Conservation (phyloP, 139 green algal species). For the Picochlorum costavermella region DNA sequence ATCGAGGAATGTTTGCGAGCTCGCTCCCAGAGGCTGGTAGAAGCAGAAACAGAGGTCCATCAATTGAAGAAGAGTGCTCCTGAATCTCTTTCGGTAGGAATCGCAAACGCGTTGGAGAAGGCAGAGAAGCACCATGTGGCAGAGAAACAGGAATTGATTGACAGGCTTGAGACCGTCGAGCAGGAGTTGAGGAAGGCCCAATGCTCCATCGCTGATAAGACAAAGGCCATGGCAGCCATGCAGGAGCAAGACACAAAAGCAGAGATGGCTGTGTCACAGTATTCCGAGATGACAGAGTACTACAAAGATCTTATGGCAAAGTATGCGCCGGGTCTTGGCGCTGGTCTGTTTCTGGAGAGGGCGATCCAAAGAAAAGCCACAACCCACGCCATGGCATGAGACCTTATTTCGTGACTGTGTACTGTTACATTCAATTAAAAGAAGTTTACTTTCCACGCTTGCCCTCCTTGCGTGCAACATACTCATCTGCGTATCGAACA, state of each 20-base stretch:
- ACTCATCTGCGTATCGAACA: constrained; percentile 82
- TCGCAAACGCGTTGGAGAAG: not conserved
- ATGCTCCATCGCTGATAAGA: not conserved
- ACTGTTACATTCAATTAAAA: not conserved
- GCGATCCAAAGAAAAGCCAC: constrained; percentile 28
- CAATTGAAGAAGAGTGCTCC: no score
- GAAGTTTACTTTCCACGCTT: constrained; percentile 73
- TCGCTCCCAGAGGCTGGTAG: no score
- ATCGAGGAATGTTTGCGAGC: no score
- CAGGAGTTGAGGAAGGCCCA: not conserved
- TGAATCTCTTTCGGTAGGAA: not conserved
- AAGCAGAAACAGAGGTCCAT: no score
- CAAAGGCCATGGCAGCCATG: not conserved
- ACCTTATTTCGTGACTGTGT: not conserved
- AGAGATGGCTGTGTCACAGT: constrained; percentile 1
- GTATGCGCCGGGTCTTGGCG: constrained; percentile 37
- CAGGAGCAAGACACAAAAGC: not conserved
- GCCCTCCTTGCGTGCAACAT: constrained; percentile 90
- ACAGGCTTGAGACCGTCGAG: not conserved
- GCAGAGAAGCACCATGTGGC: not conserved
- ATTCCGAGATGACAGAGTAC: constrained; percentile 3
- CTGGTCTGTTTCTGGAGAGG: constrained; percentile 33
- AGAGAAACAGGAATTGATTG: not conserved
- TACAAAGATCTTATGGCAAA: constrained; percentile 25
- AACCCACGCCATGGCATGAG: not conserved